A percentile compares a stretch with the other conserved stretches of the same genome.
Conservation (phyloP, 495 filamentous ascomycete species). For the Pseudomonodictys pantanalensis region DNA sequence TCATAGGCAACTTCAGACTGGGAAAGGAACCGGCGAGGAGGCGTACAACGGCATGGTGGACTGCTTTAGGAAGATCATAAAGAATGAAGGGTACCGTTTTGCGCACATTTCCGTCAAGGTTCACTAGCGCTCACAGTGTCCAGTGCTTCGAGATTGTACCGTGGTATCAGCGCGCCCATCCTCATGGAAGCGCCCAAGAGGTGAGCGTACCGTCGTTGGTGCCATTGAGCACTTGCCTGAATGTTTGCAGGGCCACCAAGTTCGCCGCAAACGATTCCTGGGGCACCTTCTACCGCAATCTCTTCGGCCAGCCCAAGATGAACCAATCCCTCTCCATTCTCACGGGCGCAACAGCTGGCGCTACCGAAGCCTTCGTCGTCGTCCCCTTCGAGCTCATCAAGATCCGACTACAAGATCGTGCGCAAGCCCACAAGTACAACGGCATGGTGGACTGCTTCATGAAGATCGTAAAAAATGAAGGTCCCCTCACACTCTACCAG, state of each 20-base stretch:
- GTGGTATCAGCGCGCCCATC: slow-evolving; percentile 92
- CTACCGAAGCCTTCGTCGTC: slow-evolving; percentile 92
- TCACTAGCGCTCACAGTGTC: neutral
- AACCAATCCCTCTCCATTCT: slow-evolving; percentile 84
- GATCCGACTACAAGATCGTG: slow-evolving; percentile 93
- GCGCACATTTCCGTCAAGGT: neutral
- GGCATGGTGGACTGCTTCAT: slow-evolving; percentile 86
- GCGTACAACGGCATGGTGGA: slow-evolving; percentile 95
- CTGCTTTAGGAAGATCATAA: slow-evolving; percentile 94
- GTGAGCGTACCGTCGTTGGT: slow-evolving; percentile 33
- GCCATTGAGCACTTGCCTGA: neutral
- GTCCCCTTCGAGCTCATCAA: slow-evolving; percentile 95
- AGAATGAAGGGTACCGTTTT: slow-evolving; percentile 80
- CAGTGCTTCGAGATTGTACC: slow-evolving; percentile 85
- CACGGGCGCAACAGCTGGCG: slow-evolving; percentile 90
- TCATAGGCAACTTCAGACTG: slow-evolving; percentile 79
- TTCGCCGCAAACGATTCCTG: slow-evolving; percentile 98
- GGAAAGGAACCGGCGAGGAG: slow-evolving; percentile 65
- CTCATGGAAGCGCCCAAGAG: slow-evolving; percentile 98
- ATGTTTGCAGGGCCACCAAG: slow-evolving; percentile 73
- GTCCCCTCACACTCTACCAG: slow-evolving; percentile 87
- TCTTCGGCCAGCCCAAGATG: slow-evolving; percentile 82
- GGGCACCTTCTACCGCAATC: slow-evolving; percentile 83
- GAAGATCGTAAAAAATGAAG: slow-evolving; percentile 83
- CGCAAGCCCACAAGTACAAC: slow-evolving; percentile 89